Evolutionary conservation across 176 grass and related monocot species (phyloP), one percentile per base, ranked within the genome.

Genomic region (Zoysia japonica): DNA sequence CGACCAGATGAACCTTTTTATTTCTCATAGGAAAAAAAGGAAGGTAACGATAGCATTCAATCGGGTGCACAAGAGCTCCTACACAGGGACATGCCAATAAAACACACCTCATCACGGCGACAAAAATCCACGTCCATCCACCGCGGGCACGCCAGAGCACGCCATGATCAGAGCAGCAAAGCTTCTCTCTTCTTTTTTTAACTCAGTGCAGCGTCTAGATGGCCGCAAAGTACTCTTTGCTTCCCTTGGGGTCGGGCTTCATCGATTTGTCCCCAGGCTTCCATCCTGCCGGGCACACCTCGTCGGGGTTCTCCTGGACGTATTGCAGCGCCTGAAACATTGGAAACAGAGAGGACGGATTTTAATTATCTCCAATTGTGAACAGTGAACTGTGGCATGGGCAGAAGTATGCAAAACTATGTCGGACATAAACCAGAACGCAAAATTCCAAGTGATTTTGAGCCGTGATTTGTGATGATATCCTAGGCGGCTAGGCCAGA

Each of bases 281-380:
- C 92, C 92, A 93, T 68, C 92, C 92, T 17, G 92, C 92, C 38
- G 90, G 92, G 79, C 92, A 98, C 28, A 99, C 96, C 84, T 99
- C 96, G 43, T 99, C 96, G 0, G 92, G 96, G 88, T 99, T 99
- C 54, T 98, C 89, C 77, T 98, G 92, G 61, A 98, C 92, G 72
- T 92, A 94, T 42, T 92, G 87, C 78, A 98, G 77, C 28, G 93
- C 93, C 93, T 97, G 80, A 45, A 70, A 84, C 35, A 70, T 74
- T 47, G 66, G 16, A 77, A 72, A 72, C 55, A n/a, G 69, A 7
- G 35, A 5, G 3, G 37, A 74, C 19, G 76, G 60, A 7, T 35
- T 65, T 13, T 37, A 41, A 11, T 5, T 48, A 4, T 12, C 15
- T 47, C 3, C 3, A 15, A 14, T 9, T 14, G 57, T 63, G 12